phyloP scores from a whole-genome alignment of 2,329 filamentous ascomycete species.

The Epichloe aotearoae region DNA sequence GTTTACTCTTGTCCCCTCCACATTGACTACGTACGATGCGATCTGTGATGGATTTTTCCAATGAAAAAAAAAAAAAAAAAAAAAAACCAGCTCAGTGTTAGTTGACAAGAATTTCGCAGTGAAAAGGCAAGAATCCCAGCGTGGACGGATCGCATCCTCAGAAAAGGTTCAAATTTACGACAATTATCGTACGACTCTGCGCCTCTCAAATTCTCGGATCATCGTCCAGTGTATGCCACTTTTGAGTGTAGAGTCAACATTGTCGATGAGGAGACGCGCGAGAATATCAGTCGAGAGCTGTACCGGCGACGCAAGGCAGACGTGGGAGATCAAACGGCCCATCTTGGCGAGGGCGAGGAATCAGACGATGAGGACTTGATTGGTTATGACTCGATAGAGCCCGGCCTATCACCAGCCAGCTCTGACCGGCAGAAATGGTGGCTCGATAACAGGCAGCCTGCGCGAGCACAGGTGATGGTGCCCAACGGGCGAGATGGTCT shows the following conservation, averaged over 20 bases:
- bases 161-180: conserved; percentile 70
- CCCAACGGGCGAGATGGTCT: conserved; percentile 39
- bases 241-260: conserved; percentile 78
- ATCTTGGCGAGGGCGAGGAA: conserved; percentile 36
- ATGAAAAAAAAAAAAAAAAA: not conserved
- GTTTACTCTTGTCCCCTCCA: conserved; percentile 15
- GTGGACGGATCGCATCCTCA: conserved; percentile 90
- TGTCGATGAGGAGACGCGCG: conserved; percentile 61
- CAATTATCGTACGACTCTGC: conserved; percentile 76
- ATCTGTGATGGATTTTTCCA: not conserved
- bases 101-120: conserved; percentile 24
- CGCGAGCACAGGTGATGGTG: conserved; percentile 56
- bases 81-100: not conserved
- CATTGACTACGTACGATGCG: not conserved
- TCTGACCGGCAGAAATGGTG: conserved; percentile 60
- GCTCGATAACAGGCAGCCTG: conserved; percentile 58
- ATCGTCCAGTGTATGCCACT: conserved; percentile 83
- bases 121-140: conserved; percentile 92
- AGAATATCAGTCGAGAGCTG: conserved; percentile 58
- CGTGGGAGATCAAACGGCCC: conserved; percentile 46
- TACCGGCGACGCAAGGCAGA: conserved; percentile 58
- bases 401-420: conserved; percentile 56
- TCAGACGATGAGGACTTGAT: conserved; percentile 69
- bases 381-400: conserved; percentile 71
- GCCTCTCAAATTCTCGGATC: conserved; percentile 80